Evolutionary conservation across 768 basidiomycete species (phyloP).

Genomic region (Trametes gibbosa): DNA sequence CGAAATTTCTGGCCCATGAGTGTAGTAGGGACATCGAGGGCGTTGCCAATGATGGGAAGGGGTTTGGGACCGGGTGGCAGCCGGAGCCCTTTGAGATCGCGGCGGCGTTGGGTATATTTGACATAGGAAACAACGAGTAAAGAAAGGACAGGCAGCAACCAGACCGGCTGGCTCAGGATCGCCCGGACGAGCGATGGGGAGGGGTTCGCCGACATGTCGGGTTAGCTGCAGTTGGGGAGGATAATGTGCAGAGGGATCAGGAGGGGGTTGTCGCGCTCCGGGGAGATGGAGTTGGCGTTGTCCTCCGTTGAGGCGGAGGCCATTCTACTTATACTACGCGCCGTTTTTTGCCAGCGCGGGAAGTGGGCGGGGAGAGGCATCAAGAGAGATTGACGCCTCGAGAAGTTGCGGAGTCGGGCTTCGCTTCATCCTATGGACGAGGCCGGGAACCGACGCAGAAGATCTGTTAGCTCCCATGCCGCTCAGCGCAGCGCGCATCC

Average conservation of each 20-base stretch:
- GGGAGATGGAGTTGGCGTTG: not conserved
- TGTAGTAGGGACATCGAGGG: slow-evolving; percentile 19
- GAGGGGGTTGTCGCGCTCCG: not conserved
- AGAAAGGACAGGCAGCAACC: slow-evolving; percentile 3
- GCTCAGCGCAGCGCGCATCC: not conserved
- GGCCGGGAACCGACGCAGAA: not conserved
- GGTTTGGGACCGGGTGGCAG: slow-evolving; percentile 28
- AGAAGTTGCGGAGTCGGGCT: not conserved
- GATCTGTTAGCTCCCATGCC: not conserved
- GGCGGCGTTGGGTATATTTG: not conserved
- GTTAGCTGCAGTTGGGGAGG: not conserved
- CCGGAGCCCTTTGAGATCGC: not conserved
- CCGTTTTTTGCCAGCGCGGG: not conserved
- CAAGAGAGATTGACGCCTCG: not conserved
- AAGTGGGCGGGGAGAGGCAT: not conserved
- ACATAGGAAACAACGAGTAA: slow-evolving; percentile 1
- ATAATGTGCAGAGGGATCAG: not conserved
- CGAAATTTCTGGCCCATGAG: slow-evolving; percentile 14
- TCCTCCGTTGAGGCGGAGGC: not conserved
- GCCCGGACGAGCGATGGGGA: not conserved
- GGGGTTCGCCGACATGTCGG: not conserved
- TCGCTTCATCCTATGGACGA: not conserved
- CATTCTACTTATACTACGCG: not conserved
- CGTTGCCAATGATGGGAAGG: slow-evolving; percentile 27
- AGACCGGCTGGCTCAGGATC: slow-evolving; percentile 1